These are phyloP conservation scores for Stephanodiscus minutulus DNA, from an alignment of 108 stramenopile genomes.

Conservation along the genomic window DNA sequence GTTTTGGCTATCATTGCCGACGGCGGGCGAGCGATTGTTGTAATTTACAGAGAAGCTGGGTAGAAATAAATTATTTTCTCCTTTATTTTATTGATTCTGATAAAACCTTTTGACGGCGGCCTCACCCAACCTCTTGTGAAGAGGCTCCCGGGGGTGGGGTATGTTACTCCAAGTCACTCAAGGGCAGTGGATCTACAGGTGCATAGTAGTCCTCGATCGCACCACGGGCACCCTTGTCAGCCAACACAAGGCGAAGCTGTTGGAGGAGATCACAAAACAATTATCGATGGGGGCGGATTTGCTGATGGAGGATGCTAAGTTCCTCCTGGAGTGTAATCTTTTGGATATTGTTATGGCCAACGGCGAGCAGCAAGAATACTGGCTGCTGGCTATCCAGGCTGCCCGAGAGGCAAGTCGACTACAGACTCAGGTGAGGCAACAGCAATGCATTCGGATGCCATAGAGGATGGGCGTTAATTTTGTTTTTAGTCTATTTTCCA, in stretches of 20 bases:
- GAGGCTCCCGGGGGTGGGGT: too few species aligned
- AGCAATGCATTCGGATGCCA: too few species aligned
- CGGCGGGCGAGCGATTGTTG: too few species aligned
- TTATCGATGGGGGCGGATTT: neutral
- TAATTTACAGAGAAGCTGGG: too few species aligned
- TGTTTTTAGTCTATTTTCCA: neutral
- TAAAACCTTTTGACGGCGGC: too few species aligned
- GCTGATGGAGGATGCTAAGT: constrained; percentile 7
- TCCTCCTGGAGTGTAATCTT: constrained; percentile 10
- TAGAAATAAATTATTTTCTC: too few species aligned
- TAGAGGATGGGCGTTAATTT: too few species aligned
- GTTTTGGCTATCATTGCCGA: too few species aligned
- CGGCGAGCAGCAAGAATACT: constrained; percentile 13
- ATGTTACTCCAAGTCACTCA: too few species aligned
- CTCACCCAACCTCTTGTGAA: too few species aligned
- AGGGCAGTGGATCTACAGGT: constrained; percentile 18
- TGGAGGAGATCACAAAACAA: neutral
- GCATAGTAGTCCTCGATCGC: neutral
- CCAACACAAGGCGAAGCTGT: neutral
- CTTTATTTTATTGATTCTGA: too few species aligned
- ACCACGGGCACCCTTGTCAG: neutral
- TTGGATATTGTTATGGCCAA: neutral
- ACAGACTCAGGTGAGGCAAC: too few species aligned
- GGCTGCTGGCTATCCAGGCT: constrained; percentile 9
- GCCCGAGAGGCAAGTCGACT: neutral